These are phyloP conservation scores for Pyrus bretschneideri DNA, from an alignment of 306 rosid genomes.

Conservation along the genomic window DNA sequence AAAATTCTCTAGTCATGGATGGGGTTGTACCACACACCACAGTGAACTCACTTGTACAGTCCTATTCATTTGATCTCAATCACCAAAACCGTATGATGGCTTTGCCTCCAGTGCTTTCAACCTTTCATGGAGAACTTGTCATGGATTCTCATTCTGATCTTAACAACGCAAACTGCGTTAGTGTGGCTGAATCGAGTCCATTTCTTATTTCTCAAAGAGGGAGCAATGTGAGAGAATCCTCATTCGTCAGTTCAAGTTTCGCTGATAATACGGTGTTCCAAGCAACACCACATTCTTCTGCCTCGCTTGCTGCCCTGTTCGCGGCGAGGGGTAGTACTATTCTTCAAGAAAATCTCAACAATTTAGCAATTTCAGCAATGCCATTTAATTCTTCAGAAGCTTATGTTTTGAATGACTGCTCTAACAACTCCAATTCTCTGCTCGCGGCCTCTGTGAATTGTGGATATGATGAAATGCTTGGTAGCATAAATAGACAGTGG, in stretches of 20 bases:
- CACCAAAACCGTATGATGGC: slow-evolving; percentile 27
- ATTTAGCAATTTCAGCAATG: slow-evolving; percentile 27
- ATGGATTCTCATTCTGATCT: slow-evolving; percentile 13
- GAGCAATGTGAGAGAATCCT: slow-evolving; percentile 21
- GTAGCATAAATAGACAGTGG: slow-evolving; percentile 22
- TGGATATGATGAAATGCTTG: slow-evolving; percentile 33
- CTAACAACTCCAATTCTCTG: slow-evolving; percentile 34
- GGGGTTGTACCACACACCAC: slow-evolving; percentile 35
- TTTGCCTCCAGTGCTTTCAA: slow-evolving; percentile 43
- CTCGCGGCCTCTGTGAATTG: slow-evolving; percentile 15
- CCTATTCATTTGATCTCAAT: slow-evolving; percentile 43
- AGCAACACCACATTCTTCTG: slow-evolving; percentile 28
- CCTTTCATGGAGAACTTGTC: slow-evolving; percentile 24
- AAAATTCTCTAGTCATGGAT: slow-evolving; percentile 23
- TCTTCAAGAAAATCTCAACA: slow-evolving; percentile 45
- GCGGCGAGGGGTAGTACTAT: slow-evolving; percentile 28
- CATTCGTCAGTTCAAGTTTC: slow-evolving; percentile 27
- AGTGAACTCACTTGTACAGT: slow-evolving; percentile 36
- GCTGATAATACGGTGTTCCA: slow-evolving; percentile 28
- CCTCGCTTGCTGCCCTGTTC: slow-evolving; percentile 36
- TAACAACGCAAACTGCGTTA: slow-evolving; percentile 18
- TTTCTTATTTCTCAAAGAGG: slow-evolving; percentile 28
- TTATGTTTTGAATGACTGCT: slow-evolving; percentile 34
- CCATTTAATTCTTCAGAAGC: slow-evolving; percentile 27
- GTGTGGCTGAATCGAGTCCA: slow-evolving; percentile 20